A percentile compares a stretch with the other conserved stretches of the same genome.
Conservation (phyloP, 208 protist genomes). For the Wallacemonas sp. region DNA sequence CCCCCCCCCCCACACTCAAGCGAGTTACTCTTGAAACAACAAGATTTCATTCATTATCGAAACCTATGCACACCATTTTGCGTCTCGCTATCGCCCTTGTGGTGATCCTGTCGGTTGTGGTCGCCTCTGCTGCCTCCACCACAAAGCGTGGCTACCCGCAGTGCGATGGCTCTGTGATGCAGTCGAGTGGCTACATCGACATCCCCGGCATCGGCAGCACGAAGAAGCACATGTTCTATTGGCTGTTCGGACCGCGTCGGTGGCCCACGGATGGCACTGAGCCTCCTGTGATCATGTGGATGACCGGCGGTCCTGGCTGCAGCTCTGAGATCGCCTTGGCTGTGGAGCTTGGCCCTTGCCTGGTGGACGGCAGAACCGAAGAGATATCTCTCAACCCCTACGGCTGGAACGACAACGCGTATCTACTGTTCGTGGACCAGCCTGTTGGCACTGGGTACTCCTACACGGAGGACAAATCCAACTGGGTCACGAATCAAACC, state of each 20-base stretch:
- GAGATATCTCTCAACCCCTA: slow-evolving; percentile 64
- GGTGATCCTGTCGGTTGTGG: slow-evolving; percentile 5
- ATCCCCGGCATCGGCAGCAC: slow-evolving; percentile 46
- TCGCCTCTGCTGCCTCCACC: neutral
- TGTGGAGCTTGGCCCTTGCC: slow-evolving; percentile 84
- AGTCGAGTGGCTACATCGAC: slow-evolving; percentile 79
- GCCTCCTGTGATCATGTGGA: slow-evolving; percentile 83
- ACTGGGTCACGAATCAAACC: slow-evolving; percentile 66
- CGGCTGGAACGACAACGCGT: slow-evolving; percentile 83
- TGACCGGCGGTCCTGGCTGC: slow-evolving; percentile 92
- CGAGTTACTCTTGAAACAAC: no score
- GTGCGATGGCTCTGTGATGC: slow-evolving; percentile 50
- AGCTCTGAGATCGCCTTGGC: slow-evolving; percentile 65
- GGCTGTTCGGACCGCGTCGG: slow-evolving; percentile 74
- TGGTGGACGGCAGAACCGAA: slow-evolving; percentile 49
- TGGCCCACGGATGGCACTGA: slow-evolving; percentile 32
- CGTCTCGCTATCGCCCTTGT: no score
- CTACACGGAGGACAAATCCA: slow-evolving; percentile 45
- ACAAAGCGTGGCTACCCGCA: slow-evolving; percentile 27
- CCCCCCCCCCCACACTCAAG: no score
- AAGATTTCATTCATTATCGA: no score
- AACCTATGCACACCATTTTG: no score
- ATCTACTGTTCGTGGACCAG: slow-evolving; percentile 92
- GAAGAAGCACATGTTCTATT: slow-evolving; percentile 89
- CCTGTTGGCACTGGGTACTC: slow-evolving; percentile 87